Evolutionary conservation across 306 rosid genomes (phyloP).

Genomic region (Pyrus communis): DNA sequence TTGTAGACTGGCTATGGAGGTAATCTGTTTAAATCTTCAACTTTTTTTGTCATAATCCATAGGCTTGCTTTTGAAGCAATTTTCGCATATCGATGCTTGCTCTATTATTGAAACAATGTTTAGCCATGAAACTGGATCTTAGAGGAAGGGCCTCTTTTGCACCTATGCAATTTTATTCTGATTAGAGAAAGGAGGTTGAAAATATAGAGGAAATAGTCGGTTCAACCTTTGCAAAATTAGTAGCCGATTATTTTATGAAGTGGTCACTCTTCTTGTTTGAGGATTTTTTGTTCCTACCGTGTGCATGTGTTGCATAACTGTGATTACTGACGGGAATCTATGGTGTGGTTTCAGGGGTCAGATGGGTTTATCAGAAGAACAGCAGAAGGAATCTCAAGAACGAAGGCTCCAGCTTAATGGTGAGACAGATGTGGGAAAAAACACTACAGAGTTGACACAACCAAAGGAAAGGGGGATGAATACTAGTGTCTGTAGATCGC

Average conservation of each 20-base stretch:
- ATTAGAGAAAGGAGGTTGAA: neutral
- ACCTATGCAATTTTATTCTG: neutral
- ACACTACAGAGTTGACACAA: conserved; percentile 15
- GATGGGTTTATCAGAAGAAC: conserved; percentile 81
- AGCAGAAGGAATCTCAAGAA: conserved; percentile 56
- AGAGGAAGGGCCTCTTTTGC: neutral
- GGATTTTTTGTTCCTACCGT: neutral
- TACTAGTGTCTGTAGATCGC: conserved; percentile 12
- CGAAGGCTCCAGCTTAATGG: conserved; percentile 45
- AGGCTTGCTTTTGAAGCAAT: neutral
- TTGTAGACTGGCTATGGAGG: conserved; percentile 78
- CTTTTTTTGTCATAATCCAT: neutral
- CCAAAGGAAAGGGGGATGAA: conserved; percentile 12
- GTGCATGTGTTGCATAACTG: neutral
- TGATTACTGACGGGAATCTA: neutral
- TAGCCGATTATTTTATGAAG: neutral
- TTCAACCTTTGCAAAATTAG: neutral
- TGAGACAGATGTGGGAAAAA: conserved; percentile 30
- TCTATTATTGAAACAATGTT: neutral
- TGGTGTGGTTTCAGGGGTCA: conserved; percentile 63
- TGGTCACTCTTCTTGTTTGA: neutral
- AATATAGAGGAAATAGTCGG: neutral
- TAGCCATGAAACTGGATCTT: neutral
- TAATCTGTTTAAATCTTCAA: conserved; percentile 8
- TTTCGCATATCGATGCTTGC: neutral